Percentiles rank a stretch among this genome's conserved stretches.
These are phyloP conservation scores for Sugiyamaella xylanicola DNA, from an alignment of 1,139 yeast species.

Conservation along the genomic window DNA sequence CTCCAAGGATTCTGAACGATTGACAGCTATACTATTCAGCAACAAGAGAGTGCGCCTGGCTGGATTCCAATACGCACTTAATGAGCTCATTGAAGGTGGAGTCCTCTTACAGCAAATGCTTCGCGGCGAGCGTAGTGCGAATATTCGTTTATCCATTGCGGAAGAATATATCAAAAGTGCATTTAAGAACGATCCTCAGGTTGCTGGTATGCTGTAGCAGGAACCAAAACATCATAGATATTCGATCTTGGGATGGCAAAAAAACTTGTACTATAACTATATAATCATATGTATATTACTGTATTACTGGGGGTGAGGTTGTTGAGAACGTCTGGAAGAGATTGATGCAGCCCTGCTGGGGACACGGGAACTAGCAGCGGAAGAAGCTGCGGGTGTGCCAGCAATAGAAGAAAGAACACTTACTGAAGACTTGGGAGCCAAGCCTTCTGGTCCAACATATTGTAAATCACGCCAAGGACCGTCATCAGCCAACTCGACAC, in stretches of 20 bases:
- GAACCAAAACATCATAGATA: too few species aligned
- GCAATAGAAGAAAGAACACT: slow-evolving; percentile 16
- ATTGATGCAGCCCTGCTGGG: slow-evolving; percentile 16
- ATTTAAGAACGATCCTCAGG: slow-evolving; percentile 56
- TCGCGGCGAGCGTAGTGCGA: slow-evolving; percentile 66
- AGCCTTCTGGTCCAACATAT: slow-evolving; percentile 55
- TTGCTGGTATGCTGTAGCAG: slow-evolving; percentile 42
- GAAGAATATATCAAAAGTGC: slow-evolving; percentile 68
- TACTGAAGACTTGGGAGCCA: slow-evolving; percentile 35
- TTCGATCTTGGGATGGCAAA: neutral
- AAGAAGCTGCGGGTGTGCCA: slow-evolving; percentile 6
- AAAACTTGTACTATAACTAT: neutral
- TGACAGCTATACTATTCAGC: slow-evolving; percentile 29
- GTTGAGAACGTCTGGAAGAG: slow-evolving; percentile 13
- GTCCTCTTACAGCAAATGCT: slow-evolving; percentile 65
- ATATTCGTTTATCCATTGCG: slow-evolving; percentile 65
- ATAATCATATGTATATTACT: neutral
- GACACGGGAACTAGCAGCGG: slow-evolving; percentile 6
- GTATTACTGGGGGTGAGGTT: slow-evolving; percentile 15
- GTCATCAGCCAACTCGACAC: slow-evolving; percentile 81
- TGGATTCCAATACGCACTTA: slow-evolving; percentile 56
- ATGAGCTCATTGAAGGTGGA: slow-evolving; percentile 78
- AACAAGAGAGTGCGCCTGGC: slow-evolving; percentile 39
- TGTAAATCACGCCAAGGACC: slow-evolving; percentile 97
- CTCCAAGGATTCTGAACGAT: slow-evolving; percentile 33